These are phyloP conservation scores for Suillus alpinus DNA, from an alignment of 768 basidiomycete species.

Conservation along the genomic window DNA sequence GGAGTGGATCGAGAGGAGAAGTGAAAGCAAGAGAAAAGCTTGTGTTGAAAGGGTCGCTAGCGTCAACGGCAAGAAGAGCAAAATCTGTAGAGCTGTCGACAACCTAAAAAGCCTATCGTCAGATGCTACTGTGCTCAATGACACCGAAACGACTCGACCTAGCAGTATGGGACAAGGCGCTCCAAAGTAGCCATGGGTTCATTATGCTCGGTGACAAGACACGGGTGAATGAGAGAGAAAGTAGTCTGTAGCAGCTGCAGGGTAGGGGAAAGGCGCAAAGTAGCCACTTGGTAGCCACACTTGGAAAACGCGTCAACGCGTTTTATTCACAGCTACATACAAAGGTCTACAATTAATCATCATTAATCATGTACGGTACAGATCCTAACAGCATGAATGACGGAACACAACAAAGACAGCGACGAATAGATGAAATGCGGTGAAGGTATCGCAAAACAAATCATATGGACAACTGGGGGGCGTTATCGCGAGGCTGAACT, in stretches of 20 bases:
- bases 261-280: neutral
- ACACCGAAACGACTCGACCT: slow-evolving; percentile 36
- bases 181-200: slow-evolving; percentile 67
- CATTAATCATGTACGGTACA: neutral
- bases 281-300: too few species aligned
- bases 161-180: slow-evolving; percentile 60
- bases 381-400: neutral
- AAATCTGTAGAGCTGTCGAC: slow-evolving; percentile 75
- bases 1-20: slow-evolving; percentile 72
- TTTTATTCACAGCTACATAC: neutral
- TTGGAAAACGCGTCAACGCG: neutral
- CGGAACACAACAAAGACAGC: slow-evolving; percentile 1
- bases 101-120: slow-evolving; percentile 43
- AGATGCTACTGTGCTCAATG: slow-evolving; percentile 4
- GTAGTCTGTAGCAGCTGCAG: neutral
- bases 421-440: neutral
- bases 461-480: slow-evolving; percentile 20
- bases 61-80: slow-evolving; percentile 81
- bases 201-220: slow-evolving; percentile 20
- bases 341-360: neutral
- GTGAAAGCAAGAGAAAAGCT: slow-evolving; percentile 79
- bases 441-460: neutral
- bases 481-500: slow-evolving; percentile 18
- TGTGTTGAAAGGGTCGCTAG: slow-evolving; percentile 77
- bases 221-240: neutral